Evolutionary conservation across 306 rosid species (phyloP).

Genomic region (Medicago ruthenica): DNA sequence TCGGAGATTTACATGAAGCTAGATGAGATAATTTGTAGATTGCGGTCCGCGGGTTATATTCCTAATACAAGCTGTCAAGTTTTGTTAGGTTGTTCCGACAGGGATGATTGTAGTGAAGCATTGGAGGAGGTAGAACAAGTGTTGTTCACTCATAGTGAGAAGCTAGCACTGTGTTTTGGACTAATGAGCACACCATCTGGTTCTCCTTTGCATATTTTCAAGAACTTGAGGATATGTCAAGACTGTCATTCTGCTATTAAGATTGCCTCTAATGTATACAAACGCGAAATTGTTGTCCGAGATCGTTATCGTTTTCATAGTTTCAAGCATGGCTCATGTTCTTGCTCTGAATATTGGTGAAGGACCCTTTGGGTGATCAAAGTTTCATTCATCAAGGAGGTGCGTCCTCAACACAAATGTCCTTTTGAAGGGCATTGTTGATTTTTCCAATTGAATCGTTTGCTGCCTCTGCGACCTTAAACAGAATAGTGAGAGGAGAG

Average conservation of each 20-base stretch:
- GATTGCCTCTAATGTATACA: slow-evolving; percentile 61
- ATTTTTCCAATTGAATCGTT: neutral
- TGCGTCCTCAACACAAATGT: neutral
- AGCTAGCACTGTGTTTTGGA: slow-evolving; percentile 79
- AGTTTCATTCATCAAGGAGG: slow-evolving; percentile 25
- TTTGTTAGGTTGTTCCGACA: slow-evolving; percentile 49
- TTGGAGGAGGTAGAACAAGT: slow-evolving; percentile 76
- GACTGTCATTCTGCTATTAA: slow-evolving; percentile 83
- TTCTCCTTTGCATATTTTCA: slow-evolving; percentile 65
- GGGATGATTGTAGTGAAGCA: slow-evolving; percentile 46
- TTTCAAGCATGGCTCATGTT: slow-evolving; percentile 78
- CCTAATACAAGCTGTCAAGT: slow-evolving; percentile 66
- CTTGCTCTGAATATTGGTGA: slow-evolving; percentile 84
- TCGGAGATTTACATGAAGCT: slow-evolving; percentile 58
- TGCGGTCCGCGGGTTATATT: slow-evolving; percentile 70
- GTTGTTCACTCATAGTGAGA: slow-evolving; percentile 76
- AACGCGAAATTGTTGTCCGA: slow-evolving; percentile 68
- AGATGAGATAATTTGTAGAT: slow-evolving; percentile 62
- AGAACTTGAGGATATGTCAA: slow-evolving; percentile 70
- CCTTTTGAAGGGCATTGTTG: neutral
- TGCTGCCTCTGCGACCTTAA: neutral
- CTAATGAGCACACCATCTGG: slow-evolving; percentile 61
- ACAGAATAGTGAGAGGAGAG: neutral
- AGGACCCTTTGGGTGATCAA: neutral
- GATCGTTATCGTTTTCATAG: slow-evolving; percentile 78